Percentiles rank a stretch among this genome's conserved stretches.
Conservation (phyloP, 2,329 filamentous ascomycete species). For the Aspergillus japonicus region DNA sequence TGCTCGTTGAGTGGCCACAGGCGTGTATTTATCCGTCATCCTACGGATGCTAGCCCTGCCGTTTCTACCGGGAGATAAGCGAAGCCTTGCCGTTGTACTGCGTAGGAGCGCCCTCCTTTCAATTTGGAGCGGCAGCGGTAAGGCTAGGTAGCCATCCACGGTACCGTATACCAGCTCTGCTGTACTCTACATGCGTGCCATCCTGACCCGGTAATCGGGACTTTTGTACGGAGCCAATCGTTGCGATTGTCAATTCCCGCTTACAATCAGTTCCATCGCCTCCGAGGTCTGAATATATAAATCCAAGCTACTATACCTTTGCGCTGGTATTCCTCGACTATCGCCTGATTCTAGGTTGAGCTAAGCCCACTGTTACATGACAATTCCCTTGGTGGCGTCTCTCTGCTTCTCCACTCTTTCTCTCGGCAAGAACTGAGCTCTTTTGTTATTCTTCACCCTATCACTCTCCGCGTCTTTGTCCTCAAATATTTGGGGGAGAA, state of each 20-base stretch:
- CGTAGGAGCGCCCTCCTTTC: background rate
- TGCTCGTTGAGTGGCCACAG: background rate
- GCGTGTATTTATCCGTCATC: background rate
- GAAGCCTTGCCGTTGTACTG: background rate
- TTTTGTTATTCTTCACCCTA: background rate
- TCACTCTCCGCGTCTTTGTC: background rate
- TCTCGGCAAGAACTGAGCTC: background rate
- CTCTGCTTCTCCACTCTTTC: background rate
- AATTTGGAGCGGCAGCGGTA: background rate
- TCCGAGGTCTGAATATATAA: background rate
- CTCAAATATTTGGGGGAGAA: background rate
- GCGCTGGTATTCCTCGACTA: background rate
- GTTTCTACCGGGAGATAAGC: background rate
- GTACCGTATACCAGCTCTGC: background rate
- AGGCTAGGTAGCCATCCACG: background rate
- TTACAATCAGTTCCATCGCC: background rate
- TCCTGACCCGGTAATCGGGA: background rate
- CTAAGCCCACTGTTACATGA: slow-evolving; percentile 1
- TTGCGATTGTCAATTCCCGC: background rate
- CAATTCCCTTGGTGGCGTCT: background rate
- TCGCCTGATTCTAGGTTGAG: background rate
- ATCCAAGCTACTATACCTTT: background rate
- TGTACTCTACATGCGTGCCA: background rate
- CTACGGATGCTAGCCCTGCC: background rate
- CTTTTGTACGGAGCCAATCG: background rate